phyloP scores from a whole-genome alignment of 2,329 filamentous ascomycete species.

The Thelonectria rubi region DNA sequence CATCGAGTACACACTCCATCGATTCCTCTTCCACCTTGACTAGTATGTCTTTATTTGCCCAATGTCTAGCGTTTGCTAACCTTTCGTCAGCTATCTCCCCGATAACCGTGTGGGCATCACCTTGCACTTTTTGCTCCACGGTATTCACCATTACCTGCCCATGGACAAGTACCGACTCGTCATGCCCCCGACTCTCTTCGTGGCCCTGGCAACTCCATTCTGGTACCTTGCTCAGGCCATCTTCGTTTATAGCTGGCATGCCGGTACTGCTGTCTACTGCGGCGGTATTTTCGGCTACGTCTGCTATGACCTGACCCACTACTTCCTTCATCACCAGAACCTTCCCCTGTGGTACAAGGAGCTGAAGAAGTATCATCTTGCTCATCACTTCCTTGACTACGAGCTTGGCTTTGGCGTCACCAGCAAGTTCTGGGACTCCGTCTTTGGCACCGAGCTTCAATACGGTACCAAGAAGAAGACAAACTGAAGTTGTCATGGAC shows the following conservation, averaged over 20 bases:
- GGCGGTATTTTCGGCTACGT: slow-evolving; percentile 96
- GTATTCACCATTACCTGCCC: slow-evolving; percentile 97
- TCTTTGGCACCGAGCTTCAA: slow-evolving; percentile 88
- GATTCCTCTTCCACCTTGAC: slow-evolving; percentile 94
- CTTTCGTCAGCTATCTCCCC: slow-evolving; percentile 74
- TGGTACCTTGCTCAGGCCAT: slow-evolving; percentile 88
- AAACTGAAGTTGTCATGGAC: slow-evolving; percentile 36
- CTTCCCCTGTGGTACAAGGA: slow-evolving; percentile 89
- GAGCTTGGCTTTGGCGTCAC: slow-evolving; percentile 98
- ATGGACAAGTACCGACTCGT: slow-evolving; percentile 98
- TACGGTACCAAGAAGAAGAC: slow-evolving; percentile 48
- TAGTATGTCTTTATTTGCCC: slow-evolving; percentile 65
- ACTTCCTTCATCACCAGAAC: slow-evolving; percentile 96
- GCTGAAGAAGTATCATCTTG: slow-evolving; percentile 96
- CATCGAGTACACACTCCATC: slow-evolving; percentile 87
- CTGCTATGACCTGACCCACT: slow-evolving; percentile 96
- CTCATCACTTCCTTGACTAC: slow-evolving; percentile 98
- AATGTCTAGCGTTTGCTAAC: slow-evolving; percentile 41
- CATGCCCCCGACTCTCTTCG: slow-evolving; percentile 92
- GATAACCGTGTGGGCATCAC: slow-evolving; percentile 91
- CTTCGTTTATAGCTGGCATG: slow-evolving; percentile 86
- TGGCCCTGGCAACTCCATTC: slow-evolving; percentile 85
- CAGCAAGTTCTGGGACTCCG: slow-evolving; percentile 91
- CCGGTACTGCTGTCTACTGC: slow-evolving; percentile 80
- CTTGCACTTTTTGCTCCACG: slow-evolving; percentile 91